Evolutionary conservation across 129 eudicot genomes (phyloP).

Genomic region (Glebionis coronaria): DNA sequence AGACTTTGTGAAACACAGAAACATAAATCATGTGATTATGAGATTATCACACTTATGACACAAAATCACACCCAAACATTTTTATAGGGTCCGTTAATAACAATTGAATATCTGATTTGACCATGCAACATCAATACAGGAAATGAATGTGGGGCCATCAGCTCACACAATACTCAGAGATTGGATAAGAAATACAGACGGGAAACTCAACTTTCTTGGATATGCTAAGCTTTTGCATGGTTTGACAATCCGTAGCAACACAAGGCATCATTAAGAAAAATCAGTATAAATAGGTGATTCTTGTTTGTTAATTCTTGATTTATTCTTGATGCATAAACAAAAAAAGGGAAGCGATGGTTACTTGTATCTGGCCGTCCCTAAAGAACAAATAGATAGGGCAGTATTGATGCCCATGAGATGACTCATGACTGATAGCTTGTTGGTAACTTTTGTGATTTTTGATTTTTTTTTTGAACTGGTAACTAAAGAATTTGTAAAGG

Average conservation of each 20-base stretch:
- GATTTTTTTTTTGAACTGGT: constrained; percentile 29
- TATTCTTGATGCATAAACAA: constrained; percentile 14
- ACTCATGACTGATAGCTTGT: constrained; percentile 31
- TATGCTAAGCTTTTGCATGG: constrained; percentile 92
- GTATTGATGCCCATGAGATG: constrained; percentile 29
- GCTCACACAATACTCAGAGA: constrained; percentile 75
- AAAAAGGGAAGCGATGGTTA: constrained; percentile 19
- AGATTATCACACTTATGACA: background rate
- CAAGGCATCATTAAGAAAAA: constrained; percentile 52
- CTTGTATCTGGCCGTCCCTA: too few species aligned
- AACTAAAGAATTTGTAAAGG: constrained; percentile 33
- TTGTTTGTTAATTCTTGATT: constrained; percentile 25
- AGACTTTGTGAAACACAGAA: too few species aligned
- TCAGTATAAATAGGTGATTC: constrained; percentile 27
- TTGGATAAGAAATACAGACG: constrained; percentile 74
- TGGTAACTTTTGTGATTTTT: constrained; percentile 25
- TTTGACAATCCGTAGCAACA: constrained; percentile 66
- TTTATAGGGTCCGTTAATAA: background rate
- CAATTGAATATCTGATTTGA: too few species aligned
- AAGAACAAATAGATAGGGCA: constrained; percentile 25
- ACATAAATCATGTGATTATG: background rate
- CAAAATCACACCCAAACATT: background rate
- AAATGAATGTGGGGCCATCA: constrained; percentile 63
- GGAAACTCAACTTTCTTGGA: constrained; percentile 50
- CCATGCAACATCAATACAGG: constrained; percentile 39